Evolutionary conservation across 225 moss, liverwort and hornwort genomes (phyloP).

Genomic region (Sphagnum tenellum): DNA sequence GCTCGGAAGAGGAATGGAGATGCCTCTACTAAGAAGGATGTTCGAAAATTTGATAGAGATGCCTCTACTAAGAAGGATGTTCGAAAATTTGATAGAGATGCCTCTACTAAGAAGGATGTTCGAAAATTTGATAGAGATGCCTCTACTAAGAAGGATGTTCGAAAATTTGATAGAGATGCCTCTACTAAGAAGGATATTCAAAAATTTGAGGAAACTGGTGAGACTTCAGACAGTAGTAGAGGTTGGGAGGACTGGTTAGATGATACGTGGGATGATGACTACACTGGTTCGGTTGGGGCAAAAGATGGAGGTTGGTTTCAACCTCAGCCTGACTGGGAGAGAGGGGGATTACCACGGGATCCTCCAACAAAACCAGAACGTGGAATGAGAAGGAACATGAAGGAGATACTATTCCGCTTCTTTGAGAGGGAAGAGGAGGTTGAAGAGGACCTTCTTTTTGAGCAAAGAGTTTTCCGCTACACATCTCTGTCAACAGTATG

Average conservation of each 20-base stretch:
- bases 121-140: too few relatives aligned
- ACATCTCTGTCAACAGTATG: conserved; percentile 80
- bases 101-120: conserved; percentile 36
- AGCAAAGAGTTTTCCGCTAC: conserved; percentile 79
- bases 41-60: conserved; percentile 51
- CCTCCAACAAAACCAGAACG: conserved; percentile 78
- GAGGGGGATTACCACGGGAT: conserved; percentile 55
- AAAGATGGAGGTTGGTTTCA: conserved; percentile 55
- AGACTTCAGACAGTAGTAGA: conserved; percentile 52
- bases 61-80: conserved; percentile 40
- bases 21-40: conserved; percentile 32
- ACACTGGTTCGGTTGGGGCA: conserved; percentile 28
- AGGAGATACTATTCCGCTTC: conserved; percentile 63
- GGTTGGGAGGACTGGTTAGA: conserved; percentile 98
- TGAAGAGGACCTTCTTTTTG: conserved; percentile 69
- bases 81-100: too few relatives aligned
- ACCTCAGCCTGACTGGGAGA: conserved; percentile 65
- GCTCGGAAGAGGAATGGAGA: conserved; percentile 64
- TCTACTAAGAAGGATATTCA: conserved; percentile 42
- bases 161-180: too few relatives aligned
- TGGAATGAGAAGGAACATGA: conserved; percentile 79
- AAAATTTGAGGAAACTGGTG: conserved; percentile 45
- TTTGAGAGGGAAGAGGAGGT: conserved; percentile 76
- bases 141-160: conserved; percentile 36
- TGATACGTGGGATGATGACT: conserved; percentile 47